Base-by-base conservation (phyloP, 805 yeast species). In the Candida anglica region DNA sequence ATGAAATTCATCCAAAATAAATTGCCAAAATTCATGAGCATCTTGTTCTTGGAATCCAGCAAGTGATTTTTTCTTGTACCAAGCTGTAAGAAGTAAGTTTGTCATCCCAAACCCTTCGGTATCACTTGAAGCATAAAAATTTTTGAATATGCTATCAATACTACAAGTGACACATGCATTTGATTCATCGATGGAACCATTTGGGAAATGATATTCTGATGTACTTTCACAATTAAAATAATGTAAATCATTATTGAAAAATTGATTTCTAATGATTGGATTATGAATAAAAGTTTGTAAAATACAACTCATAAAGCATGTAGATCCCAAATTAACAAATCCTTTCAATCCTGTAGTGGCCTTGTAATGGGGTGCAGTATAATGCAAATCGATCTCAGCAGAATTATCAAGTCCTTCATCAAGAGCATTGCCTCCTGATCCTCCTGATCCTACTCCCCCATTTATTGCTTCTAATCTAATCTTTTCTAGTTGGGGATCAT, bases 21-120 rank as follows among this genome's bases (percentile, higher is more conserved):
- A 89, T 53, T 93, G 97, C 82, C 95, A 82, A 58, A 91, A 93
- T 58, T 93, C 99, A 60, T 93, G 99, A 0, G 98, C 98, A 56
- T 93, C 99, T 59, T 93, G 99, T 58, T 93, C 97, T 22, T 93
- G 83, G 46, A 89, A 89, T 1, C 99, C 99, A 0, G 97, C 95
- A 38, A 93, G 72, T 21, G 87, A 75, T 44, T 84, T 76, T 46
- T 86, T 85, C 30, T 81, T 80, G 48, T 80, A 81, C 91, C 96
- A 88, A 1, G 96, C 81, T 9, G 96, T 86, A n/a, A 77, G 71
- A 32, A 93, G 67, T 30, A 93, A 59, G 32, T 83, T 75, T 2
- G 93, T 80, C 42, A 93, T 82, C 0, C 98, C 97, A 60, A 64
- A 81, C 2, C 95, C 88, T 20, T 77, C 71, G 28, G 74, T 70